Evolutionary conservation across 495 filamentous ascomycete species (phyloP), one percentile per base, ranked within the genome.

Genomic region (Neurospora sp.): DNA sequence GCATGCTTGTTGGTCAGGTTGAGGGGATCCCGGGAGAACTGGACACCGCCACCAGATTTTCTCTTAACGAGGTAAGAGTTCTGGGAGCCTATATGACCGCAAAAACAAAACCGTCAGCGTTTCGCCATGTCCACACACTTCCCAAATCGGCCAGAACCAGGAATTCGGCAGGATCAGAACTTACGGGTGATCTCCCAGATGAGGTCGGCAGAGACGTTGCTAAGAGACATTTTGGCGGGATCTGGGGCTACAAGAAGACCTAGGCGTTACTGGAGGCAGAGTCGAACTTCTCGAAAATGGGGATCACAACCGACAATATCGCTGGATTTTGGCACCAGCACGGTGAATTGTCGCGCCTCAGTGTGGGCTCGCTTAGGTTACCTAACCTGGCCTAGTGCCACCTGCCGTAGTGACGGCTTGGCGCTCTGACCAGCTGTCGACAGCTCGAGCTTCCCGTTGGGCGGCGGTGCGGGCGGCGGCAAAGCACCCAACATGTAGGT

Each of bases 41-140:
- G 92, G 76, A 90, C 85, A 79, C 92, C 91, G 77, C 92, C 93
- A 75, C 85, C 86, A 73, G 82, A 80, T 82, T 90, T 93, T 83
- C 94, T 90, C 90, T 97, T 96, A 78, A 95, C 92, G 82, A 98
- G 90, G 88, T 86, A 96, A 81, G 92, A 81, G 84, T 94, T 96
- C 83, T 92, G 86, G 82, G 81, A 82, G 82, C 94, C 94, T 97
- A 80, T 8, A 36, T 66, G 54, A 19, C 24, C 77, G 69, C 76
- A 74, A 66, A 48, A 31, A 31, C 7, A 21, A 43, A 13, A 69
- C 45, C 2, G 70, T 76, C 43, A 75, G 70, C 45, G 42, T 73
- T 59, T 28, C 4, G 28, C 15, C 17, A 73, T 24, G 54, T 66
- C 54, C 54, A 66, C 54, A 19, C 28, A 66, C 3, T 66, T 34